Percentiles rank a stretch among this genome's conserved stretches.
phyloP scores from a whole-genome alignment of 2,329 filamentous ascomycete species.

The Diaporthe helianthi region DNA sequence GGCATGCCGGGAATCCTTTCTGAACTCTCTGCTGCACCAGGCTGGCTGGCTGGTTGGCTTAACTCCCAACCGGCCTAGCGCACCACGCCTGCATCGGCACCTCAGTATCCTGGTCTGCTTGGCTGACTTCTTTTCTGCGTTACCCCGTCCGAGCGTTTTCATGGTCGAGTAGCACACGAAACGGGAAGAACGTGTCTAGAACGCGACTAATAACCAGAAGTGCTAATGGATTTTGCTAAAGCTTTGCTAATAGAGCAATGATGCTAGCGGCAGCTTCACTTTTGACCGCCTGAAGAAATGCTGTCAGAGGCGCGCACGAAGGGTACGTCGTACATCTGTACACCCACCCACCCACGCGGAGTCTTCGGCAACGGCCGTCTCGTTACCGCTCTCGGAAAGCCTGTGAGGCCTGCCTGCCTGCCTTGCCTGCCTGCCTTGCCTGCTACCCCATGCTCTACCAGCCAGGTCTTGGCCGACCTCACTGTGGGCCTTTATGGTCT shows the following conservation, averaged over 20 bases:
- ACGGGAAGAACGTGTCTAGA: not conserved
- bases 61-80: constrained; percentile 10
- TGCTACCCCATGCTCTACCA: not conserved
- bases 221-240: not conserved
- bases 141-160: constrained; percentile 1
- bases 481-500: not conserved
- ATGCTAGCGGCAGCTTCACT: not conserved
- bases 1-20: constrained; percentile 27
- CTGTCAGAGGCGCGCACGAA: not conserved
- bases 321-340: not conserved
- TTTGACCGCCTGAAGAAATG: not conserved
- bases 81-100: constrained; percentile 23
- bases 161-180: not conserved
- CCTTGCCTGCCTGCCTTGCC: no score
- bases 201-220: not conserved
- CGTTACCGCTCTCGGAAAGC: not conserved
- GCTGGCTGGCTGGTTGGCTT: not conserved
- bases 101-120: not conserved
- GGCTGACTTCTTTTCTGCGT: not conserved
- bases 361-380: not conserved
- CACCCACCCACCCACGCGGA: not conserved
- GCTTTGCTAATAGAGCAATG: not conserved
- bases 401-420: not conserved
- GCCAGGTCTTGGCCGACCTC: constrained; percentile 6
- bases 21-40: not conserved